Percentiles rank a stretch among this genome's conserved stretches.
Conservation (phyloP, 2,329 filamentous ascomycete genomes). For the Rhynchosporium graminicola region DNA sequence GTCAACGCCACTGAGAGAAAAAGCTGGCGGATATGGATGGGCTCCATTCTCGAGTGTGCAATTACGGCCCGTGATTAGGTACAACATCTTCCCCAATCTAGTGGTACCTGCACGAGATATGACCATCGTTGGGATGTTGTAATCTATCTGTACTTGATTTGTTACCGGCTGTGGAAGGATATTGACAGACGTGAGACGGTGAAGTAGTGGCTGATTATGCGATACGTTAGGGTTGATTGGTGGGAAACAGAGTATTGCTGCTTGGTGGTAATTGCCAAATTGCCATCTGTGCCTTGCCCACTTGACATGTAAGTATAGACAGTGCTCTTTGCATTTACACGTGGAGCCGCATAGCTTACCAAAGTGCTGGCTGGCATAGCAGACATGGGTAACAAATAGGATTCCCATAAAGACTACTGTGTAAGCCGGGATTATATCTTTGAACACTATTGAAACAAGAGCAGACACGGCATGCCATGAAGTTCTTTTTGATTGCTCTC, state of each 20-base stretch:
- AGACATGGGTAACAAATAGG: not conserved
- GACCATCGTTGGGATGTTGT: not conserved
- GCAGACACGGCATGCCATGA: not conserved
- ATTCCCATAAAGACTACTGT: not conserved
- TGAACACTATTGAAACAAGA: not conserved
- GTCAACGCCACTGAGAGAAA: slow-evolving; percentile 1
- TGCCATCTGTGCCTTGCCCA: not conserved
- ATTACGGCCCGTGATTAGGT: slow-evolving; percentile 2
- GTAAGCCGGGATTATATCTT: not conserved
- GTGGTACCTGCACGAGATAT: slow-evolving; percentile 5
- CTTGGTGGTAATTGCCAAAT: not conserved
- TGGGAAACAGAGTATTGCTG: not conserved
- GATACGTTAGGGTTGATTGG: slow-evolving; percentile 1
- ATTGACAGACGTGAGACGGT: not conserved
- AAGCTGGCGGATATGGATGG: not conserved
- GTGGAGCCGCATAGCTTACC: not conserved
- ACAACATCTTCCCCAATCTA: not conserved
- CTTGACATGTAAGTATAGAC: slow-evolving; percentile 9
- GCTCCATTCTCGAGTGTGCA: not conserved
- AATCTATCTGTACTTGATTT: slow-evolving; percentile 5
- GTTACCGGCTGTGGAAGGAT: slow-evolving; percentile 3
- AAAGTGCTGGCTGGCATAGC: slow-evolving; percentile 7
- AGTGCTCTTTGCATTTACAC: not conserved
- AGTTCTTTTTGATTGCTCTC: not conserved
- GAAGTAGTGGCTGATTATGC: not conserved